Evolutionary conservation across 768 basidiomycete genomes (phyloP), one percentile per base, ranked within the genome.

Genomic region (Lentinula detonsa): DNA sequence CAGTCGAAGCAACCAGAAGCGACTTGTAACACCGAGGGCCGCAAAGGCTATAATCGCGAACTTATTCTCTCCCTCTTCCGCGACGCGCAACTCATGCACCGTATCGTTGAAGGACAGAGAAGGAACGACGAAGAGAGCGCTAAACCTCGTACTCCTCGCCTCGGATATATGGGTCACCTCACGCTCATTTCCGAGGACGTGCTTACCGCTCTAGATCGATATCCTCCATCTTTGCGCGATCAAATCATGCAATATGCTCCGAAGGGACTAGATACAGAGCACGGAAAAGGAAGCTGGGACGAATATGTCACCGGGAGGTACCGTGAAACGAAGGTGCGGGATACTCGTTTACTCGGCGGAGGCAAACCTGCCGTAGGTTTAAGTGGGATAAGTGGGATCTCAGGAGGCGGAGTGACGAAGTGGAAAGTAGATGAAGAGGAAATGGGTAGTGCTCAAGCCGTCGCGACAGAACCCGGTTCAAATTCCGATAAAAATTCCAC

Each of bases 81-180:
- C n/a, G 92, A 96, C 64, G 94, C 87, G 10, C 81, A 75, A 49
- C 75, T 98, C 45, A 87, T 96, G 77, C 81, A 91, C 60, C 83
- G 91, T 43, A 93, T 99, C 61, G 83, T 98, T 11, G 87, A 94
- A 39, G 94, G 91, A 0, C 92, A 97, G 69, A 82, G 79, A 64
- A 73, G 77, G 58, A 96, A 96, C 70, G 93, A 95, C 68, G 70
- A 73, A 9, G 87, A 91, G 71, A 82, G 89, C 64, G 71, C 82
- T 46, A 87, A 88, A 71, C 85, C 87, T 8, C 89, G 91, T 67
- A 85, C 89, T 21, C 81, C 90, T 39, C 85, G 95, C 33, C 72
- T 96, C 46, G 95, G 95, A 2, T 96, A 93, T 74, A 98, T 98
- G 96, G 96, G 96, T 0, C 95, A 99, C 71, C 81, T 98, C 15